Conservation (phyloP, 805 yeast species). For the Candida krabiensis region DNA sequence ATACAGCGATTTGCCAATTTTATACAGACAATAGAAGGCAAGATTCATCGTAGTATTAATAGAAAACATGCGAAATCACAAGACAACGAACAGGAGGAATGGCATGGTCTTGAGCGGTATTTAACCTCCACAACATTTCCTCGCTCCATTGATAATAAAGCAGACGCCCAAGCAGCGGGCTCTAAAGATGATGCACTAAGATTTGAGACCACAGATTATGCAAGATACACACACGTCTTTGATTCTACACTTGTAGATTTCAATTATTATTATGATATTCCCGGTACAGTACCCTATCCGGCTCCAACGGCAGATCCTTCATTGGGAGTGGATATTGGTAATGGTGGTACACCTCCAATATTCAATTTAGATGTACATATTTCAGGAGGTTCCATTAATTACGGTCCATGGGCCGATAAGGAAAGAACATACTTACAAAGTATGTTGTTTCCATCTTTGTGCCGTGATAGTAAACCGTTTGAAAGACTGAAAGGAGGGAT, state of each 20-base stretch:
- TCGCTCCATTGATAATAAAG: slow-evolving; percentile 30
- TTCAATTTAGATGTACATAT: slow-evolving; percentile 62
- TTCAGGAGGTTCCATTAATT: slow-evolving; percentile 64
- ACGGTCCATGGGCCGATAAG: slow-evolving; percentile 96
- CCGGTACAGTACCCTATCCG: slow-evolving; percentile 57
- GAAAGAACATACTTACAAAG: slow-evolving; percentile 67
- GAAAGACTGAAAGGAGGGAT: slow-evolving; percentile 45
- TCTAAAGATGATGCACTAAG: slow-evolving; percentile 26
- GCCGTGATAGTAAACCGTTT: slow-evolving; percentile 52
- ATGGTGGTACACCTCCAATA: slow-evolving; percentile 57
- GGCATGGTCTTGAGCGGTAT: slow-evolving; percentile 83
- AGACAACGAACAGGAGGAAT: slow-evolving; percentile 33
- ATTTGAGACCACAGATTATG: slow-evolving; percentile 67
- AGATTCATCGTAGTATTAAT: slow-evolving; percentile 3
- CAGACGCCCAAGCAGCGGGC: slow-evolving; percentile 1
- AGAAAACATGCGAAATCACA: slow-evolving; percentile 2
- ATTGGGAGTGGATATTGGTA: slow-evolving; percentile 57
- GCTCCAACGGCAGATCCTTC: slow-evolving; percentile 29
- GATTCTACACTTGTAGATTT: slow-evolving; percentile 58
- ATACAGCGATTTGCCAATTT: slow-evolving; percentile 3
- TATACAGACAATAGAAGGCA: slow-evolving; percentile 3
- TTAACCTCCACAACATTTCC: slow-evolving; percentile 29
- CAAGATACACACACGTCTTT: slow-evolving; percentile 68
- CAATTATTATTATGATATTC: slow-evolving; percentile 66
- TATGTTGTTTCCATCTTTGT: slow-evolving; percentile 65